Percentiles rank a stretch among this genome's conserved stretches.
phyloP scores from a whole-genome alignment of 225 moss, liverwort and hornwort genomes.

The Polytrichum formosum region DNA sequence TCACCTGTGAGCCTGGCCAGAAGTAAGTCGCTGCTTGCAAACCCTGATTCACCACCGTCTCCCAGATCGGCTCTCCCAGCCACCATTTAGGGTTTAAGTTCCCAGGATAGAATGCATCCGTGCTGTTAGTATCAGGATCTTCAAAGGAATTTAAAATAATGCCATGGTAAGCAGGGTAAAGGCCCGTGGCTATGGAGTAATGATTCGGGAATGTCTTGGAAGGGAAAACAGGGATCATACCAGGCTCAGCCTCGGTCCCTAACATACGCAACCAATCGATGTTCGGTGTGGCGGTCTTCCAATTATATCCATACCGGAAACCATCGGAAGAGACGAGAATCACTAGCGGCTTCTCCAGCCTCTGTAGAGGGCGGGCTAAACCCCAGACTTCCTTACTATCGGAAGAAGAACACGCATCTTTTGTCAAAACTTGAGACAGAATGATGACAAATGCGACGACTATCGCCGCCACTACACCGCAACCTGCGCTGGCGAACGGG shows the following conservation, averaged over 20 bases:
- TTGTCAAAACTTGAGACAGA: slow-evolving; percentile 14
- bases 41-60: slow-evolving; percentile 79
- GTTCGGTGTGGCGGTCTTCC: slow-evolving; percentile 75
- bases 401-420: not conserved
- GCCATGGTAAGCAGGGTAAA: slow-evolving; percentile 96
- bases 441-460: slow-evolving; percentile 16
- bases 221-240: slow-evolving; percentile 88
- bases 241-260: slow-evolving; percentile 85
- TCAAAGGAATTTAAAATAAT: slow-evolving; percentile 72
- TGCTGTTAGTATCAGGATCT: slow-evolving; percentile 48
- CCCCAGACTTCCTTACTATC: slow-evolving; percentile 24
- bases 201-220: slow-evolving; percentile 94
- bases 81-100: slow-evolving; percentile 92
- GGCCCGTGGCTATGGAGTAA: slow-evolving; percentile 87
- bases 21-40: slow-evolving; percentile 89
- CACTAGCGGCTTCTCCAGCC: slow-evolving; percentile 56
- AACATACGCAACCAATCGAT: slow-evolving; percentile 63
- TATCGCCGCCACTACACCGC: slow-evolving; percentile 25
- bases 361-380: slow-evolving; percentile 34
- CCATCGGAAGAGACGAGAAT: slow-evolving; percentile 91
- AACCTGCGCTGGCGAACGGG: slow-evolving; percentile 22
- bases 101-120: slow-evolving; percentile 43
- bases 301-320: slow-evolving; percentile 81
- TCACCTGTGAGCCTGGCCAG: slow-evolving; percentile 96
- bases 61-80: slow-evolving; percentile 97